Evolutionary conservation across 169 alveolate genomes (phyloP), one percentile per base, ranked within the genome.

Genomic region (Cardiosporidium cionae): DNA sequence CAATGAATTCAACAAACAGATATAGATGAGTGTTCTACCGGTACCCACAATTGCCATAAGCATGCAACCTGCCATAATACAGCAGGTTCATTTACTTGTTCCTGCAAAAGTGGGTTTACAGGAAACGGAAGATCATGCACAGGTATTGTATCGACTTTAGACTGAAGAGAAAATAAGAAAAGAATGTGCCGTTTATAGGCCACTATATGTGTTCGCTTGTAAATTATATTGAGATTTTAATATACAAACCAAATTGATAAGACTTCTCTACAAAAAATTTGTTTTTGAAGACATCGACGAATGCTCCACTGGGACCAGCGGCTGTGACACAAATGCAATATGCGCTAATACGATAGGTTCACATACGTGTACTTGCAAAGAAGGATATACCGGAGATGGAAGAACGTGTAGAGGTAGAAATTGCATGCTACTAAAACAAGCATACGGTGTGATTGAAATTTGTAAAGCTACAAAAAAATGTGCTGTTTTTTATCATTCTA

Each of bases 211-310:
- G n/a, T n/a, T n/a, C n/a, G n/a, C n/a, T n/a, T n/a, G 66, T 9
- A 34, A n/a, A n/a, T n/a, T 9, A n/a, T 44, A 9, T n/a, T 44
- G 58, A n/a, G n/a, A n/a, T n/a, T n/a, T n/a, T n/a, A n/a, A n/a
- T n/a, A n/a, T n/a, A n/a, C n/a, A n/a, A n/a, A n/a, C n/a, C n/a
- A n/a, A n/a, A n/a, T n/a, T n/a, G n/a, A n/a, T n/a, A n/a, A n/a
- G n/a, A n/a, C n/a, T n/a, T n/a, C n/a, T n/a, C n/a, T n/a, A n/a
- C n/a, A n/a, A n/a, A n/a, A n/a, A n/a, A n/a, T n/a, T n/a, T 65
- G 28, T 53, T 28, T 82, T 87, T 75, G 65, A 28, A 2, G 90
- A 85, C 65, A 52, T 85, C 53, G 89, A 85, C 68, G 90, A 85
- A 33, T 85, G 90, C 72, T 68, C 85, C 3, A 33, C 27, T 44